Evolutionary conservation across 177 flowering plant genomes (phyloP), one percentile per base, ranked within the genome.

Genomic region (Vitis hybrid): DNA sequence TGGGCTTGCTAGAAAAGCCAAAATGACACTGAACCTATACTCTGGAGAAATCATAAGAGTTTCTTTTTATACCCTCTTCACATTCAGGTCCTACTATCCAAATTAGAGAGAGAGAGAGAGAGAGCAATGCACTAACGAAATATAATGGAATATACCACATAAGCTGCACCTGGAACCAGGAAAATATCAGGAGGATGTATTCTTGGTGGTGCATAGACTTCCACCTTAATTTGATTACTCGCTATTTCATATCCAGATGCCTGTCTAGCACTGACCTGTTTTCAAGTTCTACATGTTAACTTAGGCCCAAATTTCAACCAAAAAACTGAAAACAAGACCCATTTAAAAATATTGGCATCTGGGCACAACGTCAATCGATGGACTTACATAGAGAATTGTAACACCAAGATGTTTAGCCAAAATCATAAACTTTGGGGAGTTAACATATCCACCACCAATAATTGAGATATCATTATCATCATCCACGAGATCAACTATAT

Each of bases 121-220:
- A 10, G 26, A 60, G 51, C 1, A 73, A 18, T 10, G 21, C 10
- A 63, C 19, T 17, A 21, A 1, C 32, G 19, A 10, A 48, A 65
- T 5, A 23, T 26, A 55, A 23, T 61, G 48, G 55, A 61, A 52
- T 86, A 70, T 88, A 92, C 97, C 90, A 79, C 70, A 74, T 83
- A 95, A 30, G 93, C 85, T 73, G 99, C 94, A 73, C 99, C 98
- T 7, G 97, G 99, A 54, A 78, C 91, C 66, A 95, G 88, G 75
- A 84, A 89, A 67, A 95, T 82, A 63, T 85, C 80, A 34, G 70
- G 73, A 12, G 99, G 99, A 66, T 84, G 84, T 63, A 95, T 77
- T 59, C 67, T 79, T 49, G 89, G 94, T 17, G 90, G 89, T 58
- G 88, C 87, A 84, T 91, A 95, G 17, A 95, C 96, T 84, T 95